Percentiles rank a stretch among this genome's conserved stretches.
These are phyloP conservation scores for Tulasnella sp. DNA, from an alignment of 768 basidiomycete species.

Conservation along the genomic window DNA sequence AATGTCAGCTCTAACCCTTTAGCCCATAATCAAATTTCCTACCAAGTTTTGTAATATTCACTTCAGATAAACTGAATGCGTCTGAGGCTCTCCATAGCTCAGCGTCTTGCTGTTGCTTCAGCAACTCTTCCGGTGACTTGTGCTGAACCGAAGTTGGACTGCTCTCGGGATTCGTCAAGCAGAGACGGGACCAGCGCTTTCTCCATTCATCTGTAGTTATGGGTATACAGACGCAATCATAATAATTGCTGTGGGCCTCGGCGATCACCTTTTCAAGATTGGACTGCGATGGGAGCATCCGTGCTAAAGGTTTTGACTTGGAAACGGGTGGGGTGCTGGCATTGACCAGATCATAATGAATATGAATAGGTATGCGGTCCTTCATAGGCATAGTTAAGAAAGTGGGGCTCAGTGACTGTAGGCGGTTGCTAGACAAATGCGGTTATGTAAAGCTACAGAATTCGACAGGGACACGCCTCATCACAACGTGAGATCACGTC, in stretches of 20 bases:
- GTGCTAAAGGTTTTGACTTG: constrained; percentile 12
- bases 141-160: constrained; percentile 12
- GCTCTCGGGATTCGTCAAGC: constrained; percentile 32
- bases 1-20: constrained; percentile 15
- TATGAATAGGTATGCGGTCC: background rate
- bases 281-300: constrained; percentile 10
- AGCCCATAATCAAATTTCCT: constrained; percentile 22
- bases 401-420: background rate
- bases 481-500: too few species aligned
- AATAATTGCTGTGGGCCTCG: constrained; percentile 42
- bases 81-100: constrained; percentile 82
- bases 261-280: constrained; percentile 11
- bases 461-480: too few species aligned
- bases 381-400: background rate
- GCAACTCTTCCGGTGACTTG: constrained; percentile 34
- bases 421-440: background rate
- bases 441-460: background rate
- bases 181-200: constrained; percentile 79
- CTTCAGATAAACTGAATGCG: constrained; percentile 66
- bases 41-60: constrained; percentile 84
- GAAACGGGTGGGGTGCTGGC: background rate
- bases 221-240: constrained; percentile 66
- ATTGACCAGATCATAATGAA: background rate
- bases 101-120: constrained; percentile 45
- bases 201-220: constrained; percentile 83